Base-by-base conservation (phyloP, 345 rosid species). In the Noccaea bulbosa region DNA sequence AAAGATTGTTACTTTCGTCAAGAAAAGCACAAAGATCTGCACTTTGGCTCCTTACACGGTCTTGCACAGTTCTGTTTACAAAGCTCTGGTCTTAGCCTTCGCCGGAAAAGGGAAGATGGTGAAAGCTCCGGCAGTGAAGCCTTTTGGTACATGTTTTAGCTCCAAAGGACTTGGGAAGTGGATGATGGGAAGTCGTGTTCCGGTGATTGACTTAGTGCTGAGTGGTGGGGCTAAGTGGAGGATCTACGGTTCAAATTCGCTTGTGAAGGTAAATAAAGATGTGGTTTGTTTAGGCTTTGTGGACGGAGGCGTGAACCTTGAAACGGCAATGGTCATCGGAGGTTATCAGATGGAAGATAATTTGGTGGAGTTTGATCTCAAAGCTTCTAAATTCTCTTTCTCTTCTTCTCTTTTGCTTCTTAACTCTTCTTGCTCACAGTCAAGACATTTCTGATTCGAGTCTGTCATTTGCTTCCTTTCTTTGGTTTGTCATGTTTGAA, bases 321-420 rank as follows among this genome's bases (percentile, higher is more conserved):
- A 38, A 20, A 4, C 20, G 20, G 4, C n/a, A 39, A 53, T 53
- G 58, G 24, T 53, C 3, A 53, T 53, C 9, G 58, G 58, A 53
- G 58, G 58, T n/a, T 53, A 7, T 53, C 58, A 53, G 58, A 32
- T 53, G 58, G 58, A 53, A 53, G 58, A 53, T n/a, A n/a, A 53
- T 53, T 32, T 53, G 14, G 58, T 32, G 4, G 58, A 53, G 39
- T 53, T 53, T 14, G 58, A 53, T 53, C 11, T 32, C 8, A 2
- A 32, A 32, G 58, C 58, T n/a, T 32, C 39, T 32, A 53, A 53
- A 17, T 53, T 53, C 6, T 53, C 58, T n/a, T 53, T 53, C 11
- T 32, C 58, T 32, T 53, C 58, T 53, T 53, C 58, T 32, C 58
- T 53, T 53, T 32, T 53, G 58, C 58, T 53, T 53, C 11, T 33